phyloP scores from a whole-genome alignment of 805 yeast genomes.

The Suhomyces vadensis region DNA sequence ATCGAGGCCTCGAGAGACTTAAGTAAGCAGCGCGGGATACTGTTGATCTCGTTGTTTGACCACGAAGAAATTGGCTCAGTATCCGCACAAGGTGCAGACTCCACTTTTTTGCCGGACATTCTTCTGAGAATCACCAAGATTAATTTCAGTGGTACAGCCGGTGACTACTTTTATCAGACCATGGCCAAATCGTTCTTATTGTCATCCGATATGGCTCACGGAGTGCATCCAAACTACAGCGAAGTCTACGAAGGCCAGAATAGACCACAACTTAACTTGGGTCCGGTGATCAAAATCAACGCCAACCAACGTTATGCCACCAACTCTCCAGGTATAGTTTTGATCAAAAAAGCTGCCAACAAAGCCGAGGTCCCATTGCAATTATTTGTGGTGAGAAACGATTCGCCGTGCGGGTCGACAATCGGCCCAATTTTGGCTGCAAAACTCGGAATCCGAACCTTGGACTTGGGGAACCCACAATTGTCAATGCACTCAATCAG shows the following conservation, averaged over 20 bases:
- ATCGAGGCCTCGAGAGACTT: constrained; percentile 51
- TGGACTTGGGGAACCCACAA: constrained; percentile 91
- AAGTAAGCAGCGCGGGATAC: constrained; percentile 55
- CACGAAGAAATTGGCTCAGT: constrained; percentile 95
- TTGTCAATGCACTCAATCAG: constrained; percentile 91
- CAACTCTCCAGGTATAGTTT: constrained; percentile 83
- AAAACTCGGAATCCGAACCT: constrained; percentile 79
- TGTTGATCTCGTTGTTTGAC: constrained; percentile 81
- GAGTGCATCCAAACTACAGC: constrained; percentile 90
- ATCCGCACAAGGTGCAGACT: constrained; percentile 96
- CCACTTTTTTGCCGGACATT: constrained; percentile 82
- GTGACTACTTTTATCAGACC: constrained; percentile 47
- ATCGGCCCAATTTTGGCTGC: constrained; percentile 94
- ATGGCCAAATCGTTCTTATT: constrained; percentile 80
- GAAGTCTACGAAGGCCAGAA: constrained; percentile 75
- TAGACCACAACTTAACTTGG: constrained; percentile 78
- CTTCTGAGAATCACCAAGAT: constrained; percentile 60
- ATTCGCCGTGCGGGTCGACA: constrained; percentile 93
- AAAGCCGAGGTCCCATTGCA: constrained; percentile 77
- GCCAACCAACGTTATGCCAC: constrained; percentile 97
- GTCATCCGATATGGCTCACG: constrained; percentile 97
- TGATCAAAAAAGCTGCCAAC: constrained; percentile 72
- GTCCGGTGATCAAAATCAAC: constrained; percentile 91
- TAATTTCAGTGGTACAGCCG: constrained; percentile 20
- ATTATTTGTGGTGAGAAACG: constrained; percentile 89